Conservation (phyloP, 371 early-diverging fungal genomes). For the Apophysomyces variabilis region DNA sequence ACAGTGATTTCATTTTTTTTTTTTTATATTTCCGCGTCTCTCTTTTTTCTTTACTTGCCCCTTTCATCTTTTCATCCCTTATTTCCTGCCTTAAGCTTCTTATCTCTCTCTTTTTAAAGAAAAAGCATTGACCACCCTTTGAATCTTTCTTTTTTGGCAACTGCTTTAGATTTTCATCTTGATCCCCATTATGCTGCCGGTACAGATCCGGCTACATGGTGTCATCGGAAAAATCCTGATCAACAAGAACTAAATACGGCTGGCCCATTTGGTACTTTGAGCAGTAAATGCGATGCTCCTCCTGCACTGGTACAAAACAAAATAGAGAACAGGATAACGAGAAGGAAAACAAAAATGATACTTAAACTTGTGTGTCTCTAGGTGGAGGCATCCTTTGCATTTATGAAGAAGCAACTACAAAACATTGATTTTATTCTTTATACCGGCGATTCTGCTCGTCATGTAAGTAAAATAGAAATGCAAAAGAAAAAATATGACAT, state of each 20-base stretch:
- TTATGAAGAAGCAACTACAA: slow-evolving; percentile 27
- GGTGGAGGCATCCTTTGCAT: slow-evolving; percentile 36
- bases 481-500: no score
- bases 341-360: not conserved
- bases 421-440: slow-evolving; percentile 47
- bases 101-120: not conserved
- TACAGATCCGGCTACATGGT: slow-evolving; percentile 1
- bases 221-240: slow-evolving; percentile 12
- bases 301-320: slow-evolving; percentile 10
- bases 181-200: slow-evolving; percentile 13
- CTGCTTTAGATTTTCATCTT: slow-evolving; percentile 21
- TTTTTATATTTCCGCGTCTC: not conserved
- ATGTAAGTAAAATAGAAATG: slow-evolving; percentile 14
- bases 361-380: slow-evolving; percentile 3
- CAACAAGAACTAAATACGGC: slow-evolving; percentile 7
- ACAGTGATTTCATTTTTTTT: not conserved
- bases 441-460: slow-evolving; percentile 41
- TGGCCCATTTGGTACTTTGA: slow-evolving; percentile 26
- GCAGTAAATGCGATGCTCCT: slow-evolving; percentile 35
- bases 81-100: no score
- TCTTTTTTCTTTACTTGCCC: no score
- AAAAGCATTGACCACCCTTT: not conserved
- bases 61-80: no score
- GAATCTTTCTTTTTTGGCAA: not conserved
- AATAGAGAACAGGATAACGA: not conserved